Evolutionary conservation across 306 rosid genomes (phyloP).

Genomic region (Potentilla sterilis): DNA sequence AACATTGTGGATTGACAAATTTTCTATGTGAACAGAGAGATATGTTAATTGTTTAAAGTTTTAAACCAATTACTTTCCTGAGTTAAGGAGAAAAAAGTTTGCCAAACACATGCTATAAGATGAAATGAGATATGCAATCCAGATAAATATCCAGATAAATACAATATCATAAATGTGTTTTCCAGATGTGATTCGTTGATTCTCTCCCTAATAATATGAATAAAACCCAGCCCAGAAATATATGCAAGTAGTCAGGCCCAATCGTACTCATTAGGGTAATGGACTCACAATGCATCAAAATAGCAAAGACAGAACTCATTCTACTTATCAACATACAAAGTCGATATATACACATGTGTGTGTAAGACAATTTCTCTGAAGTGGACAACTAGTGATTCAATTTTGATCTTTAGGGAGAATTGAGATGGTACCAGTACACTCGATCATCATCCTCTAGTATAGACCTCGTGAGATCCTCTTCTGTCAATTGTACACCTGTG

Average conservation of each 20-base stretch:
- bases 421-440: conserved; percentile 57
- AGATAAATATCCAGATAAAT: neutral
- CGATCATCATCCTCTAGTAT: conserved; percentile 54
- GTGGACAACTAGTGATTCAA: conserved; percentile 18
- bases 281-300: neutral
- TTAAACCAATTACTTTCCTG: neutral
- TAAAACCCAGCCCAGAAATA: neutral
- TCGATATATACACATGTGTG: neutral
- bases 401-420: conserved; percentile 31
- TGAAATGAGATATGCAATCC: neutral
- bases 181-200: neutral
- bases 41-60: neutral
- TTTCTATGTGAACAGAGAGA: neutral
- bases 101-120: conserved; percentile 3
- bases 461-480: conserved; percentile 47
- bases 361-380: conserved; percentile 14
- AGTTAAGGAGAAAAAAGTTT: neutral
- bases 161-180: neutral
- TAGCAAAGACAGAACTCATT: neutral
- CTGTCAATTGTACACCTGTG: conserved; percentile 41
- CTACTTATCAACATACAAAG: neutral
- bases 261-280: neutral
- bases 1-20: neutral
- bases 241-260: neutral
- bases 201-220: neutral